Conservation (phyloP, 169 alveolate genomes). For the Eimeria necatrix region DNA sequence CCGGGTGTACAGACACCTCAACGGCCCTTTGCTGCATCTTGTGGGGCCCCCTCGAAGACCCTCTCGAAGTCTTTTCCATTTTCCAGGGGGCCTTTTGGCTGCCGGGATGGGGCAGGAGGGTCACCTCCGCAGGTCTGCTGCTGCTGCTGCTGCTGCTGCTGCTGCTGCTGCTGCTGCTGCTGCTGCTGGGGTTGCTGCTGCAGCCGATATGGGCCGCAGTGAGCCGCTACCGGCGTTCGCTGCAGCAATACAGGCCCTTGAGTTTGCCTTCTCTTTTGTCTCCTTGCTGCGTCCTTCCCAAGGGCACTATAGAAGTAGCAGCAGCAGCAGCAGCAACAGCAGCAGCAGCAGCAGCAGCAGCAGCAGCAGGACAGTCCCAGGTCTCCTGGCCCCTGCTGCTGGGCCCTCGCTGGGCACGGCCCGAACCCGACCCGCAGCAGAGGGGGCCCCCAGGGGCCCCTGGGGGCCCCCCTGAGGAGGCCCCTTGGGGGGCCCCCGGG, state of each 20-base stretch:
- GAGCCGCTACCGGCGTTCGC: not conserved
- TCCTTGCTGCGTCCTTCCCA: not conserved
- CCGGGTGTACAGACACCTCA: slow-evolving; percentile 9
- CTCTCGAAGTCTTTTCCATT: slow-evolving; percentile 78
- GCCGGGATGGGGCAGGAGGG: slow-evolving; percentile 80
- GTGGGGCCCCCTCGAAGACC: slow-evolving; percentile 80
- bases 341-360: slow-evolving; percentile 31
- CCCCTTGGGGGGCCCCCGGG: too few relatives aligned
- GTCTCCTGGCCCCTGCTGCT: not conserved
- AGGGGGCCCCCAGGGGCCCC: too few relatives aligned
- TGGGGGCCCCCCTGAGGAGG: too few relatives aligned
- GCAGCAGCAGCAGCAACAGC: slow-evolving; percentile 6
- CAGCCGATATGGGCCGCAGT: not conserved
- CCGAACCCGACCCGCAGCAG: too few relatives aligned
- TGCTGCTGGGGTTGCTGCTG: slow-evolving; percentile 17
- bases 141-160: slow-evolving; percentile 25
- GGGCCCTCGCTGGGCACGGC: not conserved
- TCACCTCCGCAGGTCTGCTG: slow-evolving; percentile 71
- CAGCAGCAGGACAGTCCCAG: not conserved
- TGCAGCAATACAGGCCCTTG: slow-evolving; percentile 42
- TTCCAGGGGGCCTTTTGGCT: slow-evolving; percentile 76
- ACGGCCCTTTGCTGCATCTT: slow-evolving; percentile 35
- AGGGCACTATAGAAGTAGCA: not conserved
- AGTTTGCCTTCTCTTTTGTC: not conserved
- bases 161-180: slow-evolving; percentile 35